Base-by-base conservation (phyloP, 306 rosid genomes). In the Hippophae gyantsensis region DNA sequence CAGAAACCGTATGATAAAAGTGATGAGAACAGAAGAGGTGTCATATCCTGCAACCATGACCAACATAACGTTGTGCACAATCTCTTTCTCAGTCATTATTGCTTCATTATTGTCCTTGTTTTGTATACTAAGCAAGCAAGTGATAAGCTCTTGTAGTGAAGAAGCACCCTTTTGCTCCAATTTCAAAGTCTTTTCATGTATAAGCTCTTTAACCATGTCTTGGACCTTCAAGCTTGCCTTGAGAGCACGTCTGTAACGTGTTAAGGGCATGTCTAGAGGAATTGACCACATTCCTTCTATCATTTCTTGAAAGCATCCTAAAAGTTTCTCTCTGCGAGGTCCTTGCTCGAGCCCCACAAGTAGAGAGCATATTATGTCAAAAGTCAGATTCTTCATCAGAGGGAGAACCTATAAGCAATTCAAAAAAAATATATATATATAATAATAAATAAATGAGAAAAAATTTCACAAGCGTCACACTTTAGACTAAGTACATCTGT, bases 21-120 rank as follows among this genome's bases (percentile, higher is more conserved):
- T 82, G 32, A 86, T 46, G 12, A 84, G 75, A 67, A 81, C 58
- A 38, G 90, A 27, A 10, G 90, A 76, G 48, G 97, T 84, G 52
- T 90, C 97, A 62, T 84, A 48, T 64, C 94, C 94, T 13, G 90
- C 90, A 27, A 79, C 72, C 94, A 90, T 82, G 72, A 84, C 76
- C 69, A 84, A 60, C 71, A 57, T 58, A 42, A 51, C 57, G 48
- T 86, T 90, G 40, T 90, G 79, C 40, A 86, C n/a, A 57, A 84
- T 82, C 68, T 86, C 90, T 49, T 73, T 71, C 57, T 84, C 94
- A 3, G 79, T 78, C 2, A 86, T 14, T 9, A 44, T 78, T 58
- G 78, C 77, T 61, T 74, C 52, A 3, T 13, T 57, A 7, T 32
- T 32, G 38, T 81, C 69, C 42, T 71, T 76, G 14, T 69, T 75